phyloP scores from a whole-genome alignment of 352 stramenopile genomes.

The Pseudoperonospora humuli region DNA sequence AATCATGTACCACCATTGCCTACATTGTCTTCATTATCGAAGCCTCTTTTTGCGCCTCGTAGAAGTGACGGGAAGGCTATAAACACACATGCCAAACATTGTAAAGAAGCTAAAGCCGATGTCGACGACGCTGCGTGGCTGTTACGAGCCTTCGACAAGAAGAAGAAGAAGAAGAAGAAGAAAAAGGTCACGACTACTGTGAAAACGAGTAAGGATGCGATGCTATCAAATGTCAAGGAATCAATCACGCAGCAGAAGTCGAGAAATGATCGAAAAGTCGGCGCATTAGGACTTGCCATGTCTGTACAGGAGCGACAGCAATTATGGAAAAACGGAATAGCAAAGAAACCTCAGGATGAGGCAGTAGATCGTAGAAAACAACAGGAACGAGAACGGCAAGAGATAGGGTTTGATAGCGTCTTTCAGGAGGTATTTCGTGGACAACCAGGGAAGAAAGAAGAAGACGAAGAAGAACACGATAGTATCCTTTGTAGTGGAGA shows the following conservation, averaged over 20 bases:
- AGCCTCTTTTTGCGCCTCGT: conserved; percentile 9
- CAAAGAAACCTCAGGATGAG: conserved; percentile 15
- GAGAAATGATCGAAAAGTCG: conserved; percentile 12
- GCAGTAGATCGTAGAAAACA: conserved; percentile 13
- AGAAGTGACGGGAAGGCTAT: conserved; percentile 12
- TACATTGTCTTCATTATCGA: background rate
- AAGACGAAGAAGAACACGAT: conserved; percentile 15
- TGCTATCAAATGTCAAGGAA: too few species aligned
- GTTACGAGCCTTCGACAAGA: conserved; percentile 32
- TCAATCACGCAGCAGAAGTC: conserved; percentile 7
- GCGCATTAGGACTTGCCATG: conserved; percentile 3
- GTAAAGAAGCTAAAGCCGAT: background rate
- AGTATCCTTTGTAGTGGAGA: conserved; percentile 1
- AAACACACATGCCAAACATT: conserved; percentile 2
- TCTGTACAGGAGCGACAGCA: conserved; percentile 22
- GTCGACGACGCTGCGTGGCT: conserved; percentile 29
- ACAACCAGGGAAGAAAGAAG: conserved; percentile 11
- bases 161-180: conserved; percentile 19
- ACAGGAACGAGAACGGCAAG: conserved; percentile 26
- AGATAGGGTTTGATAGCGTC: conserved; percentile 41
- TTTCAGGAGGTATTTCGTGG: conserved; percentile 44
- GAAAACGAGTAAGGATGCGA: conserved; percentile 8
- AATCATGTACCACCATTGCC: background rate
- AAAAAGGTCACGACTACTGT: background rate
- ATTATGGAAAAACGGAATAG: conserved; percentile 18